Evolutionary conservation across 108 stramenopile species (phyloP), one percentile per base, ranked within the genome.

Genomic region (Schizochytrium sp.): DNA sequence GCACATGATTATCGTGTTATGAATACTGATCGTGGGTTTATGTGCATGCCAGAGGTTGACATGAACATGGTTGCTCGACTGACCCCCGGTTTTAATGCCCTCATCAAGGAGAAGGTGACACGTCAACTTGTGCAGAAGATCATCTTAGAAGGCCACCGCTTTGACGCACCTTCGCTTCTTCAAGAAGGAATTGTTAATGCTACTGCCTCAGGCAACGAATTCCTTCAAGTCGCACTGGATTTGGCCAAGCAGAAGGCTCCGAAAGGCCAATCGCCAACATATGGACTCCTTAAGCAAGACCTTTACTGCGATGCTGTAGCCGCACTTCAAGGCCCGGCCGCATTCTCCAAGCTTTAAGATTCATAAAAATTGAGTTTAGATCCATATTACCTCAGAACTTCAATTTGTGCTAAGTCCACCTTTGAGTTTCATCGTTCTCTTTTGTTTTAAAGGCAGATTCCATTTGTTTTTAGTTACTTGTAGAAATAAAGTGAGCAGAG

Each of bases 1-100:
- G 93, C 94, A 19, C 94, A 94, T 73, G 94, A 94, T 89, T 92
- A 92, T 61, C 89, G 95, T 46, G 88, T 95, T 61, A 95, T 94
- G 94, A 89, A 93, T 42, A 94, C 92, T 3, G 72, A 94, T 12
- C 42, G 93, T 28, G 94, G 94, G 44, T 94, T 87, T 73, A 40
- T 92, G 4, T 92, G 93, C n/a, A 94, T 93, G 91, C 94, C 95
- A 19, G 95, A 95, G 87, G 90, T 93, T 4, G 89, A 91, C 13
- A 72, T 95, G 73, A 38, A 1, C 12, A 69, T 69, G 64, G 93
- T 93, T 0, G 93, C 94, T 92, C 92, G 92, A 53, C 90, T 95
- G 49, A 93, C 92, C 42, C 93, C 93, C 88, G 94, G 94, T 40
- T 95, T 95, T 87, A 92, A 93, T 3, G 95, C 93, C 57, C 76